A percentile compares a stretch with the other conserved stretches of the same genome.
phyloP scores from a whole-genome alignment of 192 early-diverging fungal genomes.

The Linnemannia exigua region DNA sequence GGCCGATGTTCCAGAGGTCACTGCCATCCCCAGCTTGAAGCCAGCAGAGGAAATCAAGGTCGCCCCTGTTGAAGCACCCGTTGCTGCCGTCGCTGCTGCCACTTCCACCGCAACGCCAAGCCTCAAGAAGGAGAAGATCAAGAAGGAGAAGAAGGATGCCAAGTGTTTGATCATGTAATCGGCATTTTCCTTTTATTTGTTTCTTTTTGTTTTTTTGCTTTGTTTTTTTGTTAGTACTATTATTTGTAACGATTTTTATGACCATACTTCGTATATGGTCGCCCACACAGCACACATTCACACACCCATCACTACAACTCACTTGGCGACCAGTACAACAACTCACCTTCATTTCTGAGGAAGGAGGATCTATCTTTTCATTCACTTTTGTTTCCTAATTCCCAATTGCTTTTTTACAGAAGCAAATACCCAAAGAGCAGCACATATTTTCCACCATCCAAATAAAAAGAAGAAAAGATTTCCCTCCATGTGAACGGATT shows the following conservation, averaged over 20 bases:
- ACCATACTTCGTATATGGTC: constrained; percentile 1
- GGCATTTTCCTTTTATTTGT: constrained; percentile 4
- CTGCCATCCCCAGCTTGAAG: constrained; percentile 44
- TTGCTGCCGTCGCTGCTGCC: not conserved
- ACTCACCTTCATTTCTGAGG: not conserved
- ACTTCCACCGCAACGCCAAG: not conserved
- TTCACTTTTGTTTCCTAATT: constrained; percentile 7
- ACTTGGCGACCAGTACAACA: not conserved
- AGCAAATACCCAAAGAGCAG: constrained; percentile 8
- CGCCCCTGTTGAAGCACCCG: constrained; percentile 2
- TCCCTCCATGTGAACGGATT: not conserved
- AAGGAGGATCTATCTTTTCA: not conserved
- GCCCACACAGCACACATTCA: not conserved
- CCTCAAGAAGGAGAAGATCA: constrained; percentile 49
- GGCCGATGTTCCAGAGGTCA: constrained; percentile 37
- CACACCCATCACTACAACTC: not conserved
- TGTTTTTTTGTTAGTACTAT: not conserved
- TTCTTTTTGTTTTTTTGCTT: constrained; percentile 16
- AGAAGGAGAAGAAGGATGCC: constrained; percentile 51
- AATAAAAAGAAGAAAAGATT: not conserved
- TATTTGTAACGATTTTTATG: constrained; percentile 15
- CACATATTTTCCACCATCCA: not conserved
- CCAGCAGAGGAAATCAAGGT: constrained; percentile 43
- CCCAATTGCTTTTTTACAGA: not conserved
- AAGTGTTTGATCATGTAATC: constrained; percentile 56